A percentile compares a stretch with the other conserved stretches of the same genome.
Conservation (phyloP, 2,329 filamentous ascomycete species). For the Capronia americana region DNA sequence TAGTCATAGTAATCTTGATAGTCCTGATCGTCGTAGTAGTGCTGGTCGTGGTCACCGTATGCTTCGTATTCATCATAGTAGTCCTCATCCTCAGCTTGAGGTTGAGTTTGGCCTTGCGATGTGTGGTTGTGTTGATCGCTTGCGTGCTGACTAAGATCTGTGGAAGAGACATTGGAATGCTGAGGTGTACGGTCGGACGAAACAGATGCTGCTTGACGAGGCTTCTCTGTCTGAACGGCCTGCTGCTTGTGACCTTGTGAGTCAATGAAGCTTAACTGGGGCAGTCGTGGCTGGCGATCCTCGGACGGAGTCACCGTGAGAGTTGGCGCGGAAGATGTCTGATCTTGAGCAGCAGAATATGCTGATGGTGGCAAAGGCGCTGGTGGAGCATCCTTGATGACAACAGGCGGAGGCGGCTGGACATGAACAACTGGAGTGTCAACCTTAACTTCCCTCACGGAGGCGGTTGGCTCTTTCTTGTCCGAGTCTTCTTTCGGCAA, state of each 20-base stretch:
- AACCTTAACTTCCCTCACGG: conserved; percentile 32
- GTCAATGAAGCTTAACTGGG: conserved; percentile 32
- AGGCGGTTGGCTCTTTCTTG: conserved; percentile 29
- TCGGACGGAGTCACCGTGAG: conserved; percentile 24
- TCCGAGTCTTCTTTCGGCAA: conserved; percentile 20
- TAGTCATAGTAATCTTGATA: conserved; percentile 33
- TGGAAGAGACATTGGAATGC: conserved; percentile 20
- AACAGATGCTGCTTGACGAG: not conserved
- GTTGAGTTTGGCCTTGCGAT: conserved; percentile 7
- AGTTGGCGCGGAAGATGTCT: conserved; percentile 12
- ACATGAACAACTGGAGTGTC: conserved; percentile 33
- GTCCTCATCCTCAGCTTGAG: conserved; percentile 12
- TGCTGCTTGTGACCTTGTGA: conserved; percentile 25
- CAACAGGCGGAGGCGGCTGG: conserved; percentile 33
- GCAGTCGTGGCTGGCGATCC: conserved; percentile 26
- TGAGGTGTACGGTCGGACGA: conserved; percentile 15
- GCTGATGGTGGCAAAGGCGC: not conserved
- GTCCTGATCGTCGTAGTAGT: conserved; percentile 22
- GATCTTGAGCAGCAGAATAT: conserved; percentile 8
- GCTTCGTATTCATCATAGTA: conserved; percentile 29
- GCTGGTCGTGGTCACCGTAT: conserved; percentile 20
- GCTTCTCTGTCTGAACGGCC: not conserved
- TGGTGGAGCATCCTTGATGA: conserved; percentile 28
- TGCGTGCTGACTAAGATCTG: conserved; percentile 7
- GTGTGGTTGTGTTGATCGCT: conserved; percentile 12